These are phyloP conservation scores for Aspergillus luchuensis DNA, from an alignment of 2,329 filamentous ascomycete species.

Conservation along the genomic window DNA sequence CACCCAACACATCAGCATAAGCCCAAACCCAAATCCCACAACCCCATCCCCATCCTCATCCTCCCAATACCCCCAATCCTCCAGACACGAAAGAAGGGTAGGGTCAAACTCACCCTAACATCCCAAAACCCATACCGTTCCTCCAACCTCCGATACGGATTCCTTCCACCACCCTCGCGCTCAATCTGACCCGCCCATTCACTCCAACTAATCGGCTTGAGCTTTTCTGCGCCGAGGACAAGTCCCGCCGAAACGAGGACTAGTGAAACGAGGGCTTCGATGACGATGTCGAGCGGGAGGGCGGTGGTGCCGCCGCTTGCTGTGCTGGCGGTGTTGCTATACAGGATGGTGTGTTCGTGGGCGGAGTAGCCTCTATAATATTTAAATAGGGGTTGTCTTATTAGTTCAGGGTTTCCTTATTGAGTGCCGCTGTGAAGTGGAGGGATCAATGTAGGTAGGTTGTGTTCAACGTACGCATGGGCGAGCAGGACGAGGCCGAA, in stretches of 20 bases:
- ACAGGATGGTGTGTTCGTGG: conserved; percentile 82
- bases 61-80: neutral
- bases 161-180: conserved; percentile 67
- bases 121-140: conserved; percentile 83
- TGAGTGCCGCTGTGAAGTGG: neutral
- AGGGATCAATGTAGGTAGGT: neutral
- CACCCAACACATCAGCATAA: conserved; percentile 16
- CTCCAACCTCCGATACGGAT: conserved; percentile 79
- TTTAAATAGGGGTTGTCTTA: neutral
- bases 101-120: conserved; percentile 64
- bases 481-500: conserved; percentile 77
- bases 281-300: conserved; percentile 80
- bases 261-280: conserved; percentile 82
- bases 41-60: no score
- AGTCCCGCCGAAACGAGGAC: conserved; percentile 81
- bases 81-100: no score
- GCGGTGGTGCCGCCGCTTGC: conserved; percentile 42
- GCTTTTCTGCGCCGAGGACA: conserved; percentile 71
- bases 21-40: neutral
- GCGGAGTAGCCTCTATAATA: conserved; percentile 84
- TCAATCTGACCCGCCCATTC: conserved; percentile 73
- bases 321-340: conserved; percentile 56
- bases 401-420: neutral
- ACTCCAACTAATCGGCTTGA: conserved; percentile 88
- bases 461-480: conserved; percentile 70